These are phyloP conservation scores for Penicillium vulpinum DNA, from an alignment of 2,329 filamentous ascomycete genomes.

Conservation along the genomic window DNA sequence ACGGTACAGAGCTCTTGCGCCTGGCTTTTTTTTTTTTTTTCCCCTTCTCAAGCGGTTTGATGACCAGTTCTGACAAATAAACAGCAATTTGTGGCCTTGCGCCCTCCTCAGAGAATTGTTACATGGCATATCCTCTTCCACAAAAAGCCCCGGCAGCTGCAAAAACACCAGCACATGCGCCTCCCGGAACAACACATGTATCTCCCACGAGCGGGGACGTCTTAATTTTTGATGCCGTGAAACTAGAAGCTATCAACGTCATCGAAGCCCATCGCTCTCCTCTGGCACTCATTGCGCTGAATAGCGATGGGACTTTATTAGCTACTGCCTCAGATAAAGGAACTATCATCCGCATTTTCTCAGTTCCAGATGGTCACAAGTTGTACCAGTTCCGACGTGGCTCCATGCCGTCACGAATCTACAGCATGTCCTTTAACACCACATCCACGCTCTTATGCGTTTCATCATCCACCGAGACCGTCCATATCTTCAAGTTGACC, in stretches of 20 bases:
- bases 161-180: conserved; percentile 74
- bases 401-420: conserved; percentile 93
- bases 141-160: conserved; percentile 58
- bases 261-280: conserved; percentile 93
- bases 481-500: conserved; percentile 88
- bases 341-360: conserved; percentile 95
- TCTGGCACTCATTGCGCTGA: conserved; percentile 84
- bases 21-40: conserved; percentile 6
- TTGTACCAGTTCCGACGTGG: conserved; percentile 94
- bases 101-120: conserved; percentile 93
- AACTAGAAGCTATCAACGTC: conserved; percentile 89
- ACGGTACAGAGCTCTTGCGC: conserved; percentile 48
- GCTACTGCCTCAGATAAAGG: conserved; percentile 97
- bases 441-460: conserved; percentile 91
- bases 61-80: conserved; percentile 14
- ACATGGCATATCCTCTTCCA: conserved; percentile 88
- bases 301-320: conserved; percentile 85
- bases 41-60: neutral
- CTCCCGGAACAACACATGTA: conserved; percentile 71
- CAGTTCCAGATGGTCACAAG: conserved; percentile 85
- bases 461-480: conserved; percentile 92
- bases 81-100: conserved; percentile 86
- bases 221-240: conserved; percentile 85
- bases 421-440: conserved; percentile 98
- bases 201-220: conserved; percentile 88